Evolutionary conservation across 805 yeast genomes (phyloP).

Genomic region (Candida easanensis): DNA sequence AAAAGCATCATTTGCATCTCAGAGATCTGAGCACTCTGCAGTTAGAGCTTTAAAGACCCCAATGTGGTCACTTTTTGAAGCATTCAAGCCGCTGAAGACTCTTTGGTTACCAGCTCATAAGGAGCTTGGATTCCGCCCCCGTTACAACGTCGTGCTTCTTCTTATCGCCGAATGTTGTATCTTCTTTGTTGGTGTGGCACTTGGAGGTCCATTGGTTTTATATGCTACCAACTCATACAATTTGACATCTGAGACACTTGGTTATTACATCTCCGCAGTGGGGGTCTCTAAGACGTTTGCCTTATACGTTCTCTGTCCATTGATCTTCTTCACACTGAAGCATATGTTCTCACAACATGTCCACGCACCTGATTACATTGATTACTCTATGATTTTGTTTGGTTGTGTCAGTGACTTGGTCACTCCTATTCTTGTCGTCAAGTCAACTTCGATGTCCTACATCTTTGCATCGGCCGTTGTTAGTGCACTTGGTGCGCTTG

Average conservation of each 20-base stretch:
- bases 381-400: constrained; percentile 36
- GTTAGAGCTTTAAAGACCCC: not conserved
- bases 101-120: constrained; percentile 49
- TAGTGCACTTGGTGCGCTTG: constrained; percentile 43
- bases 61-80: not conserved
- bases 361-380: constrained; percentile 51
- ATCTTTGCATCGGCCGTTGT: constrained; percentile 6
- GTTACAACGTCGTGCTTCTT: constrained; percentile 48
- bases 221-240: constrained; percentile 51
- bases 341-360: constrained; percentile 33
- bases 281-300: constrained; percentile 49
- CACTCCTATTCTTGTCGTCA: constrained; percentile 35
- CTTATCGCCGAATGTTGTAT: constrained; percentile 44
- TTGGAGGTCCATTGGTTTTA: constrained; percentile 43
- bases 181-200: constrained; percentile 38
- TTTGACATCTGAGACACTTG: constrained; percentile 55
- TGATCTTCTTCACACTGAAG: constrained; percentile 37
- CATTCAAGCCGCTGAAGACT: constrained; percentile 45
- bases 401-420: constrained; percentile 36
- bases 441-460: constrained; percentile 26
- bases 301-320: constrained; percentile 51
- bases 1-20: constrained; percentile 31
- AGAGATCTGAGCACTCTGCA: constrained; percentile 14
- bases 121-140: constrained; percentile 32
- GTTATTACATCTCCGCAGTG: constrained; percentile 50